Base-by-base conservation (phyloP, 148 eudicot species). In the Silene uniflora region DNA sequence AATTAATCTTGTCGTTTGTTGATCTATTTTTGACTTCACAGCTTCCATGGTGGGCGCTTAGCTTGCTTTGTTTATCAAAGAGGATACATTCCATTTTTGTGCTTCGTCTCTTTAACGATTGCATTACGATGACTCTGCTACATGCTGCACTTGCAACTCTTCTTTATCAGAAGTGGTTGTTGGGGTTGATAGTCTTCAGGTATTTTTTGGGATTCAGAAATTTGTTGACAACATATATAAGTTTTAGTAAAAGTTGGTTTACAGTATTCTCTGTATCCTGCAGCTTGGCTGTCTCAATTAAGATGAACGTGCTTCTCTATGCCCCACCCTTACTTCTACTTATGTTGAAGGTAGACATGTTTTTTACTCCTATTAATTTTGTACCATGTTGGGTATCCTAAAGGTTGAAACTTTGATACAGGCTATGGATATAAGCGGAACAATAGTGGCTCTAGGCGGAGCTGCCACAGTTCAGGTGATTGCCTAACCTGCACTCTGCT, bases 41-140 rank as follows among this genome's bases (percentile, higher is more conserved):
- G 98, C 86, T 94, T 83, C 98, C 98, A 24, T 94, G 98, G 97
- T 94, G 98, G 98, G 97, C 97, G 54, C 91, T 94, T 61, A 87
- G 89, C 83, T 82, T 94, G 84, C 91, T 94, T 76, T 88, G 89
- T 77, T 75, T 94, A 70, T 94, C 98, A 62, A 94, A 94, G 82
- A 82, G 98, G 86, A 76, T 91, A 81, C 98, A 94, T 74, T 94
- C 98, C 73, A 91, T 94, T 63, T 94, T 94, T 76, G 92, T 91
- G 65, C 96, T 94, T 74, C 97, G 98, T 12, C 85, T 94, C 73
- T 94, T 94, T 79, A 94, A 94, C 81, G 98, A 94, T 80, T 94
- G 98, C 82, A 79, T 94, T 80, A 93, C 98, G 46, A 94, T 85
- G 83, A 89, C 96, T 70, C 89, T 94, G 69, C 85, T 94, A 46